Evolutionary conservation across 2,329 filamentous ascomycete genomes (phyloP), one percentile per base, ranked within the genome.

Genomic region (Metarhizium robertsii): DNA sequence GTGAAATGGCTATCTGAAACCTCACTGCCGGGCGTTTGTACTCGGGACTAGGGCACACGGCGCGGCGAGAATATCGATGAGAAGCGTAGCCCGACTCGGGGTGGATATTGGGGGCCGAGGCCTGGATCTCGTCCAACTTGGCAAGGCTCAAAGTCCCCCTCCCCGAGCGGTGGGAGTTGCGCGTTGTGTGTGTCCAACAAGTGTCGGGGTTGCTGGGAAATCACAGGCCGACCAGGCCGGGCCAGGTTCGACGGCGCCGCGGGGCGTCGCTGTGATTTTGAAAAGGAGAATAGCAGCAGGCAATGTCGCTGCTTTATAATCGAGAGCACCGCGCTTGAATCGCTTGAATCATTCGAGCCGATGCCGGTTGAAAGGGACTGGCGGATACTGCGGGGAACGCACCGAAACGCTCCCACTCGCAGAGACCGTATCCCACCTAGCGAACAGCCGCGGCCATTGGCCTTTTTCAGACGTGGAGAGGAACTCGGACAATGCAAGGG

Each of bases 361-460:
- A 53, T 51, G 56, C 50, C 50, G 53, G 56, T 36, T 20, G 52
- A 62, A 64, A 57, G 55, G 57, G 53, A 54, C 49, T 62, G 69
- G 62, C 75, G 69, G 75, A 75, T 76, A 75, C 75, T 79, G 78
- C 78, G 79, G 79, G 78, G 75, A 78, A 76, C 65, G 70, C 70
- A 55, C 32, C 53, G 55, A 55, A 18, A 57, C 53, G 53, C 59
- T 78, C 77, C 77, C 78, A 76, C 76, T 75, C 77, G 78, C 76
- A 78, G 77, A 75, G 76, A 77, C 77, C 75, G 75, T 71, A 55
- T 70, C 66, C 69, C 71, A 69, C 65, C 75, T 81, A 83, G 69
- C 75, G 74, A 71, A 76, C 76, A 72, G 76, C 71, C 69, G 75
- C 73, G 77, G 75, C 76, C 80, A 83, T 83, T 79, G 77, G 75